Conservation (phyloP, 73 alveolate species). For the Paramecium tetraurelia region DNA sequence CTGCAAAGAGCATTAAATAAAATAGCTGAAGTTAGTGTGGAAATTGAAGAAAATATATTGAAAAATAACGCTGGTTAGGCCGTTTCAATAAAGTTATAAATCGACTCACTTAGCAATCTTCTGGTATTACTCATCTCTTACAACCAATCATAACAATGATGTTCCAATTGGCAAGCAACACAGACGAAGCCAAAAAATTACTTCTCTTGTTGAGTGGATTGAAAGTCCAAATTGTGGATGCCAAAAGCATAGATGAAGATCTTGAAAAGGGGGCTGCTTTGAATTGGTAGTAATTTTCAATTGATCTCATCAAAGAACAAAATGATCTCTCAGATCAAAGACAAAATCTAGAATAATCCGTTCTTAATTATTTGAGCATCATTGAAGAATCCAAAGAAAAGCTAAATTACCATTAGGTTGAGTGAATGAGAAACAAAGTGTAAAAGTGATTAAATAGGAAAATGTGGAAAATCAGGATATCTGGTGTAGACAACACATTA, state of each 20-base stretch:
- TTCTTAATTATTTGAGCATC: constrained; percentile 28
- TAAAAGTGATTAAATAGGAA: not conserved
- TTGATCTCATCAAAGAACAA: constrained; percentile 12
- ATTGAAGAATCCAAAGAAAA: constrained; percentile 14
- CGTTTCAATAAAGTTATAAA: constrained; percentile 26
- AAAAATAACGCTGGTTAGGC: constrained; percentile 38
- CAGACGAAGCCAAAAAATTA: constrained; percentile 32
- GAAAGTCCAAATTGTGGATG: not conserved
- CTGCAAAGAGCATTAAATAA: constrained; percentile 21
- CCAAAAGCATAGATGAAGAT: not conserved
- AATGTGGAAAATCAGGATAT: constrained; percentile 2
- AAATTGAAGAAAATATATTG: not conserved
- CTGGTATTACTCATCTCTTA: not conserved
- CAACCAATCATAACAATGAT: not conserved
- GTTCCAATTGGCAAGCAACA: not conserved
- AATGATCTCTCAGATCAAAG: not conserved
- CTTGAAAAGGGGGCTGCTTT: not conserved
- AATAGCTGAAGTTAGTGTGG: constrained; percentile 38
- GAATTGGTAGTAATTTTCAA: not conserved
- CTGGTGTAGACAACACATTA: constrained; percentile 42
- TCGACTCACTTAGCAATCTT: not conserved
- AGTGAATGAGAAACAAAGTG: constrained; percentile 1
- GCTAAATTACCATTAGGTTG: not conserved
- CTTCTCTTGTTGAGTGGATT: not conserved
- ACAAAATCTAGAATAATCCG: constrained; percentile 33